Base-by-base conservation (phyloP, 2,329 filamentous ascomycete genomes). In the Tolypocladium inflatum region DNA sequence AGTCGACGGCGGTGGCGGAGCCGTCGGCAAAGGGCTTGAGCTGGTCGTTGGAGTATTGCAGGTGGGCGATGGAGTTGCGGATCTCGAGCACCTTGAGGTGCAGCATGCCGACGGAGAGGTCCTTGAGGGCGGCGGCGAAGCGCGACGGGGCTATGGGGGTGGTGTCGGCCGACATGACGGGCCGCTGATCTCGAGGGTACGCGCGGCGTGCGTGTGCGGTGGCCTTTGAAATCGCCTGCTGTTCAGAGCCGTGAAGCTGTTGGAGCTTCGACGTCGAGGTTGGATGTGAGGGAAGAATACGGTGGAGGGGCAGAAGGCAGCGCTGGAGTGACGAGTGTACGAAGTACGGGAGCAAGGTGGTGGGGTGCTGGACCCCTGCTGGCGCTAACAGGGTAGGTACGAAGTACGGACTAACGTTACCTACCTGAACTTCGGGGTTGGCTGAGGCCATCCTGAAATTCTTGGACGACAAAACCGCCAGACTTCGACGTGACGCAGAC, bases 21-120 rank as follows among this genome's bases (percentile, higher is more conserved):
- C 78, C 80, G 17, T 84, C 79, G 58, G 87, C 86, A 65, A 83
- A 91, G 39, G 87, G 87, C 57, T 80, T 77, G 59, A 91, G 84
- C 70, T 91, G 84, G 62, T 81, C 80, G 74, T 91, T 92, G 62
- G 85, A 89, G 70, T 85, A 85, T 66, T 86, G 81, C 33, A 92
- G 84, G 71, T 92, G 88, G 30, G 81, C 79, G 68, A 91, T 86
- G 65, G 80, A 84, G 79, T 91, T 91, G 69, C 83, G 84, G 61
- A 92, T 79, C 71, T 92, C 89, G 68, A 88, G 82, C 59, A 87
- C 82, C 73, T 91, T 91, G 72, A 88, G 79, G 73, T 88, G 85
- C 8, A 92, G 84, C 58, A 80, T 80, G 61, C 81, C 79, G 63
- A 86, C 70, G 45, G 87, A 82, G 58, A 92, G 84, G 60, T 86